phyloP scores from a whole-genome alignment of 2,329 filamentous ascomycete species.

The Scedosporium aurantiacum region DNA sequence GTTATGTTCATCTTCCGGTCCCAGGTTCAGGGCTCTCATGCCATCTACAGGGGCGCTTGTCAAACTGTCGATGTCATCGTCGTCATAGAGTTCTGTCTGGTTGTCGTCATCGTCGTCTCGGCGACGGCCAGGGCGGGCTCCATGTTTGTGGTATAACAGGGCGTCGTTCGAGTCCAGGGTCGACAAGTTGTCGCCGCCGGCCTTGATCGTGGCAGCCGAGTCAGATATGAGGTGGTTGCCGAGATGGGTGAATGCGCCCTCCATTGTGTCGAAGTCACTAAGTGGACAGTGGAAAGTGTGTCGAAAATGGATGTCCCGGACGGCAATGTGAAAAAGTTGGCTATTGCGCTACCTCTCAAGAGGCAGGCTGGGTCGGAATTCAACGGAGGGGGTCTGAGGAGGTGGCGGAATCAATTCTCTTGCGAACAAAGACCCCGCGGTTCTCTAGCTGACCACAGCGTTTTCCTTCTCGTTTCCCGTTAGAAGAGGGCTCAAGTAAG shows the following conservation, averaged over 20 bases:
- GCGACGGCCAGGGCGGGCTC: slow-evolving; percentile 47
- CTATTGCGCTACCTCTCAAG: background rate
- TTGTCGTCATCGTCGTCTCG: slow-evolving; percentile 84
- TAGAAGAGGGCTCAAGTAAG: background rate
- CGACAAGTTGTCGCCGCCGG: slow-evolving; percentile 64
- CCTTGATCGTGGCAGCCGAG: slow-evolving; percentile 78
- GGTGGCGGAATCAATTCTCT: background rate
- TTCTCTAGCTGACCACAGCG: background rate
- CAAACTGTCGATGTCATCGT: slow-evolving; percentile 67
- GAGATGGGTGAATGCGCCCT: slow-evolving; percentile 79
- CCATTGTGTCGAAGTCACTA: slow-evolving; percentile 42
- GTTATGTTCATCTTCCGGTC: slow-evolving; percentile 71
- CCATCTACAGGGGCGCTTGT: slow-evolving; percentile 74
- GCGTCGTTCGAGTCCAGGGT: slow-evolving; percentile 68
- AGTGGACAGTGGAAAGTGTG: background rate
- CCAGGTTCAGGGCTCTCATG: slow-evolving; percentile 51
- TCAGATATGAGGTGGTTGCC: slow-evolving; percentile 80
- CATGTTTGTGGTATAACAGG: slow-evolving; percentile 62
- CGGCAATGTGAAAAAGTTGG: background rate
- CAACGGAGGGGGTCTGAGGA: background rate
- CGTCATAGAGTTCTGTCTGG: slow-evolving; percentile 70
- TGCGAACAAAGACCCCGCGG: background rate
- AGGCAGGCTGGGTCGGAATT: background rate
- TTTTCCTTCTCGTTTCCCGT: background rate
- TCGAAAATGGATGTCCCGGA: background rate